Evolutionary conservation across 805 yeast genomes (phyloP), one percentile per base, ranked within the genome.

Genomic region (Candida michaelii): DNA sequence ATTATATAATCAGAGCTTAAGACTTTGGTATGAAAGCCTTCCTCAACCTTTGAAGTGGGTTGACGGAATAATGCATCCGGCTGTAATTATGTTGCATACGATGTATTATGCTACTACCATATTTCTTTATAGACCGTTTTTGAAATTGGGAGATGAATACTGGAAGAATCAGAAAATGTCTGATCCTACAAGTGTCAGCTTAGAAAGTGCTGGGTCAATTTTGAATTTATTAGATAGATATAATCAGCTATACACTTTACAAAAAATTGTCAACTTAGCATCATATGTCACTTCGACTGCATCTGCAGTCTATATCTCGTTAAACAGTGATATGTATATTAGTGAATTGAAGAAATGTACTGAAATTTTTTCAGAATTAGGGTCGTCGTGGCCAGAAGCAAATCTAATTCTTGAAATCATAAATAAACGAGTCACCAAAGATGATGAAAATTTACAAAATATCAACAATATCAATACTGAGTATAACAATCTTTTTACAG

Each of bases 11-110:
- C 25, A 24, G 18, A 25, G 21, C 12, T 34, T 46, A 15, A 31
- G 33, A 32, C 18, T 11, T n/a, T 45, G 45, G 48, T 18, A 21
- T 18, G 24, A 29, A 9, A 24, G 15, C 12, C 36, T 46, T 21
- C 49, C 49, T 7, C 11, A 10, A 19, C 10, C 16, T n/a, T 21
- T 45, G 2, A 25, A 15, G 8, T 21, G 30, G 30, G 14, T 34
- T 3, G 37, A 34, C 2, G 39, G 24, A 36, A 15, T 18, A 5
- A 21, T 37, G 25, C 40, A 46, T 30, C 49, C 46, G n/a, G 44
- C 45, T 7, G 43, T 43, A 3, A 39, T 46, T 3, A 42, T 46
- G 46, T 16, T 45, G n/a, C 48, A 45, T 34, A 38, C 46, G 4
- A 45, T 45, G 48, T 45, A 42, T 19, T 29, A 45, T 27, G 34